Conservation (phyloP, 306 rosid species). For the Quercus gilva region DNA sequence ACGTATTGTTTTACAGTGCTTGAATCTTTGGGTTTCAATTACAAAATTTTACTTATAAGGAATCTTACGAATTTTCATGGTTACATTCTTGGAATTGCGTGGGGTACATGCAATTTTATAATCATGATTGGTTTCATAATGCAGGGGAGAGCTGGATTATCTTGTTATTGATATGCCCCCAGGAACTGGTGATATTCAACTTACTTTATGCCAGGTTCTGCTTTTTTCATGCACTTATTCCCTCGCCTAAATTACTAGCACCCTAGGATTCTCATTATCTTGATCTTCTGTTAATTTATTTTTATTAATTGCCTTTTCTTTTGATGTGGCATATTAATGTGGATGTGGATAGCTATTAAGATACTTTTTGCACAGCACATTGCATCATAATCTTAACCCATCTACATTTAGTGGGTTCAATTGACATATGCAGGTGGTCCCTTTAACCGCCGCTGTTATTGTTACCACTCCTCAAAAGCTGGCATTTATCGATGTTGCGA, state of each 20-base stretch:
- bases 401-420: conserved; percentile 25
- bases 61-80: not conserved
- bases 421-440: conserved; percentile 61
- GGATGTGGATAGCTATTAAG: not conserved
- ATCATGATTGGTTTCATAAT: conserved; percentile 29
- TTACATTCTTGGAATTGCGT: not conserved
- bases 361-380: not conserved
- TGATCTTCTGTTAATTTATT: conserved; percentile 8
- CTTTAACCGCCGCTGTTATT: conserved; percentile 93
- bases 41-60: not conserved
- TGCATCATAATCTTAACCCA: not conserved
- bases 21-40: not conserved
- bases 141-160: conserved; percentile 97
- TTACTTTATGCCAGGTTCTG: conserved; percentile 94
- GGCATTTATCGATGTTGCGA: conserved; percentile 94
- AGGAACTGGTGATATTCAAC: conserved; percentile 98
- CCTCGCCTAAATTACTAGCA: not conserved
- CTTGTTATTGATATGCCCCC: conserved; percentile 98
- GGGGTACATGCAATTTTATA: conserved; percentile 12
- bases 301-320: not conserved
- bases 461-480: conserved; percentile 98
- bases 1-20: not conserved
- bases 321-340: not conserved
- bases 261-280: not conserved
- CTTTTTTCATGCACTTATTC: not conserved